Base-by-base conservation (phyloP, 352 stramenopile genomes). In the Phytophthora pini region DNA sequence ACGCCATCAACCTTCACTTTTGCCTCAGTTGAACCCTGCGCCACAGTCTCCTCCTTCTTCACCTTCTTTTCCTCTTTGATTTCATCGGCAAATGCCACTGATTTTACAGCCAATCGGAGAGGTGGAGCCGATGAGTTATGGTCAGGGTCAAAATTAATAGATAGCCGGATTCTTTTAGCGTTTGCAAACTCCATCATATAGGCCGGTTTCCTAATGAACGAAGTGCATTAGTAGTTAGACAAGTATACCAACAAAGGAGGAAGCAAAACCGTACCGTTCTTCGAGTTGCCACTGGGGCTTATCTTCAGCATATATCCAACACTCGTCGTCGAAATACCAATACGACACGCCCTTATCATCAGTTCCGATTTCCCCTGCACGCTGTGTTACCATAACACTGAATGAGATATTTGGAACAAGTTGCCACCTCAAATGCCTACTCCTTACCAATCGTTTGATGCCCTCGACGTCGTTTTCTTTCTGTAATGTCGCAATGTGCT, bases 291-390 rank as follows among this genome's bases (percentile, higher is more conserved):
- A 94, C 11, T 56, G 61, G 0, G 84, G 80, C 32, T 81, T 84
- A 29, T 93, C 79, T 67, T 96, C 88, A 1, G 86, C 86, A 55
- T 93, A 96, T 39, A 96, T 76, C 88, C 88, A 96, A 53, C 86
- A 94, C 45, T 61, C 82, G 63, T 96, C 88, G 52, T 89, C 74
- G 65, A 94, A 94, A 70, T 94, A 93, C 88, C 86, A 96, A 59
- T 96, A 96, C 39, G 81, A 77, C 1, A 82, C 65, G 9, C 86
- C 86, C 5, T 83, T 73, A 46, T 96, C 88, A 48, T 96, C 88
- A 26, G 76, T 84, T 41, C 88, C 88, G 29, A 94, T 83, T 12
- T 86, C 76, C 27, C 79, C 84, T 31, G 69, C 71, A 52, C 86
- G 69, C 88, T 95, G 43, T 57, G 31, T 46, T 62, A 62, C 9